Evolutionary conservation across 2,329 filamentous ascomycete species (phyloP), one percentile per base, ranked within the genome.

Genomic region (Pyrenochaeta sp.): DNA sequence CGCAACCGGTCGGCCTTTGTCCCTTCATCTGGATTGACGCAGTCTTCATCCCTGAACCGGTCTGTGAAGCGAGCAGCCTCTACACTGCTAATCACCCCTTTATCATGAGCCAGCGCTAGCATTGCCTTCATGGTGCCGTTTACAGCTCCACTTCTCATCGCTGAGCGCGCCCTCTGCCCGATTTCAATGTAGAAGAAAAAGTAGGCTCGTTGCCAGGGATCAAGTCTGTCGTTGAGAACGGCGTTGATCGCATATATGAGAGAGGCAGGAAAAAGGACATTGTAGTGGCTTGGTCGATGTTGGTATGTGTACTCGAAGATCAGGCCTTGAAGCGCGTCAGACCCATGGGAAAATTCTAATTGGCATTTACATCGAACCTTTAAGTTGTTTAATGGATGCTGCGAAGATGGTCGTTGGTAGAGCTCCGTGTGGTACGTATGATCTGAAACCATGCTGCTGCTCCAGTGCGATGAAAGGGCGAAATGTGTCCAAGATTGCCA

Each of bases 391-490:
- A 3, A 53, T 52, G 11, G 56, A 59, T 3, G 56, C 56, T 7
- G 56, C 52, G 17, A 59, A 59, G 7, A 59, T 59, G 10, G 52
- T 56, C 4, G 20, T 53, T 15, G 56, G 56, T 7, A 52, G 56
- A 1, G 46, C 45, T 1, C 40, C 23, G 12, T 48, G 35, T 15
- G 52, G 33, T 12, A 59, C 37, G 31, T 56, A 59, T 17, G 42
- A 31, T n/a, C 43, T 43, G 12, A 54, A 45, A 11, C 45, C 49
- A 23, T 56, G 52, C 40, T 56, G 49, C 12, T 53, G 12, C 9
- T 49, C 46, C 3, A 45, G 18, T 18, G 52, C 44, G 12, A 59
- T 53, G 35, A 56, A 59, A 14, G 52, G 56, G 21, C 52, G 52
- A 21, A 59, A 59, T 1, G 56, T 43, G 31, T 59, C 56, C 7